Conservation (phyloP, 768 basidiomycete genomes). For the Mycena polygramma region DNA sequence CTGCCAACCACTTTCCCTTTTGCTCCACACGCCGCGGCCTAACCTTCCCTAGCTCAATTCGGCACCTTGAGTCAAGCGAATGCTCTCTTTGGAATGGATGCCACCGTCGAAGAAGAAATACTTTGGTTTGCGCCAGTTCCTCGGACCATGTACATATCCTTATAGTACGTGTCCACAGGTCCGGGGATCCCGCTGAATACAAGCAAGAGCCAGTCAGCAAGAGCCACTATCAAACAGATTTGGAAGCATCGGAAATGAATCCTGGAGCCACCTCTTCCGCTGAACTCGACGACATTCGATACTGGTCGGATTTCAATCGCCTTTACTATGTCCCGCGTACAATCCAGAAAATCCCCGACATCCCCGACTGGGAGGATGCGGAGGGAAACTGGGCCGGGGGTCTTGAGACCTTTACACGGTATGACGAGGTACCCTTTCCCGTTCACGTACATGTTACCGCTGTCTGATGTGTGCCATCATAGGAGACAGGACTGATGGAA, state of each 20-base stretch:
- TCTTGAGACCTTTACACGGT: slow-evolving; percentile 63
- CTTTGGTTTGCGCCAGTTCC: slow-evolving; percentile 31
- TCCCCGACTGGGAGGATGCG: slow-evolving; percentile 64
- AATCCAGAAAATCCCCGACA: slow-evolving; percentile 73
- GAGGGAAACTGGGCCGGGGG: slow-evolving; percentile 71
- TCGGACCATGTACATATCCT: slow-evolving; percentile 25
- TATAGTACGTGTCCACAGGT: slow-evolving; percentile 22
- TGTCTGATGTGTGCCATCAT: neutral
- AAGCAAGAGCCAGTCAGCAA: slow-evolving; percentile 65
- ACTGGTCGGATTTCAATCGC: slow-evolving; percentile 79
- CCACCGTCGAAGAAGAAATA: slow-evolving; percentile 36
- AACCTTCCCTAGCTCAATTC: slow-evolving; percentile 66
- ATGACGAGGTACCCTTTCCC: slow-evolving; percentile 61
- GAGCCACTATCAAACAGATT: slow-evolving; percentile 67
- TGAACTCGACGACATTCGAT: slow-evolving; percentile 56
- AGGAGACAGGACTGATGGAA: slow-evolving; percentile 80
- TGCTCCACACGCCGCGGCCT: slow-evolving; percentile 17
- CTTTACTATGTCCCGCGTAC: slow-evolving; percentile 76
- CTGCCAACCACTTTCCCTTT: neutral
- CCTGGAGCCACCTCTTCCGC: slow-evolving; percentile 29
- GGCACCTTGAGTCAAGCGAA: slow-evolving; percentile 65
- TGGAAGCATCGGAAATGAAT: slow-evolving; percentile 45
- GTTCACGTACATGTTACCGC: neutral
- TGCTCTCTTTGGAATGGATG: slow-evolving; percentile 53
- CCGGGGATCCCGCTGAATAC: slow-evolving; percentile 56